A percentile compares a stretch with the other conserved stretches of the same genome.
phyloP scores from a whole-genome alignment of 306 rosid species.

The Coriaria nepalensis region DNA sequence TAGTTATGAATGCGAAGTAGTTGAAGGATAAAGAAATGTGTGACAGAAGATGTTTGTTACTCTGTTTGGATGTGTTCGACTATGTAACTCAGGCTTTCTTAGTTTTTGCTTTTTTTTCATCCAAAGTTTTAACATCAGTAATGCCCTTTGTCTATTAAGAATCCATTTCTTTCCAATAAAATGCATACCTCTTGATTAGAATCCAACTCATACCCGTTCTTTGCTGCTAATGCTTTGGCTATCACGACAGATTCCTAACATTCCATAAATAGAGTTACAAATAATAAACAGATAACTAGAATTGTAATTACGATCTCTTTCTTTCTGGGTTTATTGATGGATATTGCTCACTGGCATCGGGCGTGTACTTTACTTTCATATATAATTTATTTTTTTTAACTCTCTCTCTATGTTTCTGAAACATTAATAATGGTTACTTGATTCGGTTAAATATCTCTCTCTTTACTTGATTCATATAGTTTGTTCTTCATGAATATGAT shows the following conservation, averaged over 20 bases:
- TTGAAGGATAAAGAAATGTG: no score
- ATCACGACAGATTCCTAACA: slow-evolving; percentile 93
- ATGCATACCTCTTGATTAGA: slow-evolving; percentile 92
- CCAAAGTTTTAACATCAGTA: no score
- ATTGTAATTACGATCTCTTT: slow-evolving; percentile 5
- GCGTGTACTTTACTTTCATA: slow-evolving; percentile 30
- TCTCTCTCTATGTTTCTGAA: neutral
- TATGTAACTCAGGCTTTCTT: neutral
- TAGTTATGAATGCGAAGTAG: no score
- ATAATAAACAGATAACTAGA: neutral
- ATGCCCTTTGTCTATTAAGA: no score
- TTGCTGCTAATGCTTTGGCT: slow-evolving; percentile 96
- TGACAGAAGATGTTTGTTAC: no score
- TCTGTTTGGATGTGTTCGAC: no score
- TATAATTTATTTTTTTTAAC: slow-evolving; percentile 5
- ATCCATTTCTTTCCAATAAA: slow-evolving; percentile 2
- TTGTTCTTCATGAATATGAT: no score
- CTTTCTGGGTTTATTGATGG: slow-evolving; percentile 44
- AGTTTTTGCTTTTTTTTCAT: neutral
- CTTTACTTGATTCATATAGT: no score
- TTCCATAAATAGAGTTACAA: slow-evolving; percentile 12
- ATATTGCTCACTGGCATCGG: slow-evolving; percentile 41
- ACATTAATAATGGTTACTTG: no score
- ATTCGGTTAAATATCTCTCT: no score
- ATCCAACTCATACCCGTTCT: slow-evolving; percentile 93